Base-by-base conservation (phyloP, 1,284 basidiomycete species). In the Hortiboletus rubellus region DNA sequence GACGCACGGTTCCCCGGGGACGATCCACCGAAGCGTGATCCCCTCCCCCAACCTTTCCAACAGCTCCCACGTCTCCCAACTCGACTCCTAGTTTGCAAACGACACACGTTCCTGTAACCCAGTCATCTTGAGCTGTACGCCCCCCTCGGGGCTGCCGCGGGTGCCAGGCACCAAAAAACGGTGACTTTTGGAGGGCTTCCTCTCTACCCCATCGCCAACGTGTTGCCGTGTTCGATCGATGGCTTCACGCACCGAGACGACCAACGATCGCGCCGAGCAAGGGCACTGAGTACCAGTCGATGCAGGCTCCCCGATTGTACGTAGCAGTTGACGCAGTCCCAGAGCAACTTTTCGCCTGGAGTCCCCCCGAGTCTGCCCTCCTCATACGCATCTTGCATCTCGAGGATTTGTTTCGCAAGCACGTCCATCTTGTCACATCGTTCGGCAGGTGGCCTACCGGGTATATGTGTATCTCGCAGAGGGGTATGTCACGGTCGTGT, bases 81-180 rank as follows among this genome's bases (percentile, higher is more conserved):
- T 53, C 0, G 76, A 67, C 18, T 67, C 50, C 5, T 62, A 66
- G 53, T 85, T 84, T 0, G 74, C 63, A 64, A 88, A 88, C 15
- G 78, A 74, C 4, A 81, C 68, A 3, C 79, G 82, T 73, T 89
- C 87, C 64, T 82, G 82, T 15, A 85, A 57, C 3, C 77, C 78
- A 1, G 82, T 46, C 80, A 82, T 89, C 71, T 90, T 91, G 46
- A 92, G 78, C 49, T 67, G 74, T 11, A 84, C 77, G 4, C 73
- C 72, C 1, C 74, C 22, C n/a, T 60, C 40, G 1, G 66, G 44
- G 48, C 71, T 69, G 22, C 76, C 50, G 9, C 0, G 84, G 81
- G 66, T 94, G 79, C 92, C 93, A 96, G 1, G 77, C 73, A 7
- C 70, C 64, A 71, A 93, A 96, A 78, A 93, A 95, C 0, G 86